Evolutionary conservation across 371 early-diverging fungal genomes (phyloP).

Genomic region (Chytridium lagenaria): DNA sequence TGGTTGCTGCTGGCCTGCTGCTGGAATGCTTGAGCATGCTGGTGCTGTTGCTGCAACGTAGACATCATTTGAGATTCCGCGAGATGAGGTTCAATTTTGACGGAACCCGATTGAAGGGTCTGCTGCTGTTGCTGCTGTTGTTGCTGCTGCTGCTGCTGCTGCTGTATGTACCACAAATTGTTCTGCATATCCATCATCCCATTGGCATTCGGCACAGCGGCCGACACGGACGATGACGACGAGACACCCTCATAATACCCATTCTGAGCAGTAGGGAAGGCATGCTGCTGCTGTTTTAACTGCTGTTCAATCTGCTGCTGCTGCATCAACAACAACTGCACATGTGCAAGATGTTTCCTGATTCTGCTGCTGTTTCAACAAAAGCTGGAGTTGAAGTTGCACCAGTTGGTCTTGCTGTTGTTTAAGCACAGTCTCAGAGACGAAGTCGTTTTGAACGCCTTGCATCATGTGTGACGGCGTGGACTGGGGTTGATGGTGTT

Average conservation of each 20-base stretch:
- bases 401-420: constrained; percentile 9
- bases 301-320: constrained; percentile 14
- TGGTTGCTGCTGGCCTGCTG: not conserved
- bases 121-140: constrained; percentile 2
- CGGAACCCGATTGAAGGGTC: too few species aligned
- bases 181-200: not conserved
- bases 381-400: constrained; percentile 13
- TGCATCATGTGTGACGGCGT: not conserved
- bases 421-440: not conserved
- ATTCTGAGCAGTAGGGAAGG: not conserved
- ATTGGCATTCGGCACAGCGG: not conserved
- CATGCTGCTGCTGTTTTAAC: too few species aligned
- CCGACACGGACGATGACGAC: not conserved
- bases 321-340: constrained; percentile 1
- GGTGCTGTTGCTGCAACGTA: too few species aligned
- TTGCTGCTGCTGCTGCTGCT: constrained; percentile 6
- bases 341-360: constrained; percentile 13
- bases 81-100: too few species aligned
- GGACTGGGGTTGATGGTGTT: not conserved
- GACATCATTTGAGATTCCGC: too few species aligned
- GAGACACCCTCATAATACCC: not conserved
- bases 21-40: not conserved
- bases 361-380: constrained; percentile 17
- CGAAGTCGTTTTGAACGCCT: not conserved
- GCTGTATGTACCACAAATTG: not conserved